These are phyloP conservation scores for Aureobasidium musti DNA, from an alignment of 2,329 filamentous ascomycete genomes.

Conservation along the genomic window DNA sequence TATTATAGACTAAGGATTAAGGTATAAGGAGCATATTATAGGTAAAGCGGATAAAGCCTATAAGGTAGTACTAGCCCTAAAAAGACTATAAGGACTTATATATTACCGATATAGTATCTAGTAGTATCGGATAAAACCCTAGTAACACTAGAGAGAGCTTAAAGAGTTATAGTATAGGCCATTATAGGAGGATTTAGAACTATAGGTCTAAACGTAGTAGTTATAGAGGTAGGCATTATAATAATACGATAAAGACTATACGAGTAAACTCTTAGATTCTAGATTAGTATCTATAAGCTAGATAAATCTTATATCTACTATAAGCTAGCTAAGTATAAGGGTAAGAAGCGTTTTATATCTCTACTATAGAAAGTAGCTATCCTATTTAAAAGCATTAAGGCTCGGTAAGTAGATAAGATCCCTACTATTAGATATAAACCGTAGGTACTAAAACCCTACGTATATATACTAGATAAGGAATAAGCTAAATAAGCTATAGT, in stretches of 20 bases:
- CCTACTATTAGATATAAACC: no score
- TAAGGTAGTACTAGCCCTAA: slow-evolving; percentile 32
- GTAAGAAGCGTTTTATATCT: neutral
- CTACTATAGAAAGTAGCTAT: no score
- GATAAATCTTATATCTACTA: no score
- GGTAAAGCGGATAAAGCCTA: neutral
- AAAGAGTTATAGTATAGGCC: slow-evolving; percentile 2
- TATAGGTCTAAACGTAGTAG: neutral
- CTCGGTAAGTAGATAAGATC: no score
- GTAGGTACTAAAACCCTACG: no score
- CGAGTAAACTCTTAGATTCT: slow-evolving; percentile 17
- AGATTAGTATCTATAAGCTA: no score
- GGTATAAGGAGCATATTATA: neutral
- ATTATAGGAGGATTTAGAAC: slow-evolving; percentile 12
- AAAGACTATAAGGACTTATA: slow-evolving; percentile 32
- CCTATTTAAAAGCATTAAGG: no score
- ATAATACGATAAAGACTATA: slow-evolving; percentile 4
- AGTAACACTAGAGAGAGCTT: no score
- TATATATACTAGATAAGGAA: no score
- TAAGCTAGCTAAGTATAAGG: no score
- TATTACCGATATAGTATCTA: slow-evolving; percentile 26
- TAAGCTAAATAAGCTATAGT: no score
- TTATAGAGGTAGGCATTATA: slow-evolving; percentile 9
- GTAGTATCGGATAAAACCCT: neutral
- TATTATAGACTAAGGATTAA: neutral